Evolutionary conservation across 179 eudicot genomes (phyloP).

Genomic region (Spinacia oleracea): DNA sequence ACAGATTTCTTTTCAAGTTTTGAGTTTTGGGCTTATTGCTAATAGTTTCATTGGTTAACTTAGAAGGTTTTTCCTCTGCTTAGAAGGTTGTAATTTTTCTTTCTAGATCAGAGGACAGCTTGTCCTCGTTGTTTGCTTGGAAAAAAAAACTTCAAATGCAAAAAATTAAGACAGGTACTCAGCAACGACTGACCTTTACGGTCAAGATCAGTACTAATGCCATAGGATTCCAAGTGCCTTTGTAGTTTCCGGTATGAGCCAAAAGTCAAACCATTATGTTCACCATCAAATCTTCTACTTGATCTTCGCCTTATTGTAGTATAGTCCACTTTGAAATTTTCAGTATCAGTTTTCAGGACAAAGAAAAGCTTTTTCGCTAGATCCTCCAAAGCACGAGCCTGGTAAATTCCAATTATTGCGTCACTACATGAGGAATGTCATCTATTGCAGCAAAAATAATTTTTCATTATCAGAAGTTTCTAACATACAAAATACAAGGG

Average conservation of each 20-base stretch:
- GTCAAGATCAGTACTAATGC: slow-evolving; percentile 19
- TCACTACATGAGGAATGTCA: not conserved
- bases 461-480: not conserved
- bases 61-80: not conserved
- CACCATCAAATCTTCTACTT: slow-evolving; percentile 41
- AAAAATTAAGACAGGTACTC: not conserved
- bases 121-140: too few species aligned
- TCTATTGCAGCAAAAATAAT: not conserved
- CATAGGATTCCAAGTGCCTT: slow-evolving; percentile 28
- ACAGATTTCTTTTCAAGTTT: not conserved
- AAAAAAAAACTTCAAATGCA: not conserved
- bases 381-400: slow-evolving; percentile 81
- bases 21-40: not conserved
- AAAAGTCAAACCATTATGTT: slow-evolving; percentile 30
- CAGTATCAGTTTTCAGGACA: slow-evolving; percentile 53
- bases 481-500: not conserved
- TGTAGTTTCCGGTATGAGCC: slow-evolving; percentile 27
- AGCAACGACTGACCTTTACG: slow-evolving; percentile 22
- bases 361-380: slow-evolving; percentile 65
- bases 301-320: slow-evolving; percentile 58
- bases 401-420: slow-evolving; percentile 7
- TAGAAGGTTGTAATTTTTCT: too few species aligned
- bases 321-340: slow-evolving; percentile 56
- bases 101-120: too few species aligned
- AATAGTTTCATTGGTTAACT: not conserved